Evolutionary conservation across 2,329 filamentous ascomycete genomes (phyloP), one percentile per base, ranked within the genome.

Genomic region (Microsporum audouinii): DNA sequence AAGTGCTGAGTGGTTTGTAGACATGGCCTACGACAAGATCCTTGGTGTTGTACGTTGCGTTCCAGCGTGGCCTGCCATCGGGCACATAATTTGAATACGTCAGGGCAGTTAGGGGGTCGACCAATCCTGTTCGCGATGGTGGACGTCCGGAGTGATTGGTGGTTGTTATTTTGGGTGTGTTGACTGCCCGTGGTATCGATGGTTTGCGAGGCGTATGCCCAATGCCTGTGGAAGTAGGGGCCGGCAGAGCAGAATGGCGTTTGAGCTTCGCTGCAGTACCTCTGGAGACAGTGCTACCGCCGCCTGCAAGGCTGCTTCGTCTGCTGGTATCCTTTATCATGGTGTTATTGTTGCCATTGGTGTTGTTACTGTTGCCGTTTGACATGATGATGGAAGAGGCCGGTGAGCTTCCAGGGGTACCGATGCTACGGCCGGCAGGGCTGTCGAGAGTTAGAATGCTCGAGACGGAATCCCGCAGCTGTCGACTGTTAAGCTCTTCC

Each of bases 381-480:
- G 79, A 74, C 67, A 83, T 71, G 57, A 87, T 73, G 23, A 88
- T 77, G 23, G 85, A 88, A 14, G 84, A 87, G 31, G 85, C 84
- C 31, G 86, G 86, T 3, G 86, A 88, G 75, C 84, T 89, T 53
- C 85, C 84, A 0, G 87, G 87, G 0, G 87, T 89, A 38, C 87
- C 89, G 53, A 85, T 75, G 68, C 88, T 92, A 64, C 81, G 85
- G 7, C 83, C 76, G 1, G 86, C 82, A 1, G 88, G 91, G 59
- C 84, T 82, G 69, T 95, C 90, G 66, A 88, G 88, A 1, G 89
- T 95, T 2, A 95, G 79, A 73, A 96, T 89, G 67, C 89, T 96
- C 0, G 91, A 96, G 61, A 97, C 87, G 0, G 92, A 96, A 72
- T 97, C 92, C 55, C 92, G 84, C 57, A 96, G 79, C 67, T 92